Conservation (phyloP, 1,284 basidiomycete species). For the Ustilago hordei region DNA sequence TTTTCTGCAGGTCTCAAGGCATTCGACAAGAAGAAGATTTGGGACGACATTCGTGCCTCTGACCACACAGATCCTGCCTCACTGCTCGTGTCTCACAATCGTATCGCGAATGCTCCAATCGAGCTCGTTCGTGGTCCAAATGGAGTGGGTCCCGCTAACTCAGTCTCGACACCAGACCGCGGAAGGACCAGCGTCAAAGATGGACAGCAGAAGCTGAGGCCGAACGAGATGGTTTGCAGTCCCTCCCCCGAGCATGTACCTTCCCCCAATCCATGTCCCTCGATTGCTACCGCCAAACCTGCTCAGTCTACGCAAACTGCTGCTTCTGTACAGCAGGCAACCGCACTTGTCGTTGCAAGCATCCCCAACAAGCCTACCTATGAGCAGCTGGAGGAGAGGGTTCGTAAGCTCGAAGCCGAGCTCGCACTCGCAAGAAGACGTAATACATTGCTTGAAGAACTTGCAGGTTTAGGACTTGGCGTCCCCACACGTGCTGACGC, state of each 20-base stretch:
- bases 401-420: conserved; percentile 44
- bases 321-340: conserved; percentile 4
- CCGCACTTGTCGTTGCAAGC: background rate
- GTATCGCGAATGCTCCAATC: conserved; percentile 22
- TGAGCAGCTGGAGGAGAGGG: conserved; percentile 41
- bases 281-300: background rate
- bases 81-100: conserved; percentile 47
- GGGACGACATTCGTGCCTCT: conserved; percentile 51
- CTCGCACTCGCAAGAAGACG: conserved; percentile 39
- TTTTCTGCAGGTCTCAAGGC: conserved; percentile 45
- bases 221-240: conserved; percentile 47
- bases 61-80: conserved; percentile 46
- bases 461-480: conserved; percentile 39
- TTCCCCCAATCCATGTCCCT: conserved; percentile 14
- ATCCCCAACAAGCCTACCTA: conserved; percentile 32
- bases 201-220: conserved; percentile 46
- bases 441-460: conserved; percentile 40
- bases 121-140: conserved; percentile 43
- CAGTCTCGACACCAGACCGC: conserved; percentile 31
- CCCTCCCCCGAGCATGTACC: conserved; percentile 32
- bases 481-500: conserved; percentile 21
- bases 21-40: conserved; percentile 53
- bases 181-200: conserved; percentile 34
- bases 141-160: conserved; percentile 47
- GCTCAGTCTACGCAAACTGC: background rate